These are phyloP conservation scores for Azolla pinnata DNA, from an alignment of 75 land plant species.

Conservation along the genomic window DNA sequence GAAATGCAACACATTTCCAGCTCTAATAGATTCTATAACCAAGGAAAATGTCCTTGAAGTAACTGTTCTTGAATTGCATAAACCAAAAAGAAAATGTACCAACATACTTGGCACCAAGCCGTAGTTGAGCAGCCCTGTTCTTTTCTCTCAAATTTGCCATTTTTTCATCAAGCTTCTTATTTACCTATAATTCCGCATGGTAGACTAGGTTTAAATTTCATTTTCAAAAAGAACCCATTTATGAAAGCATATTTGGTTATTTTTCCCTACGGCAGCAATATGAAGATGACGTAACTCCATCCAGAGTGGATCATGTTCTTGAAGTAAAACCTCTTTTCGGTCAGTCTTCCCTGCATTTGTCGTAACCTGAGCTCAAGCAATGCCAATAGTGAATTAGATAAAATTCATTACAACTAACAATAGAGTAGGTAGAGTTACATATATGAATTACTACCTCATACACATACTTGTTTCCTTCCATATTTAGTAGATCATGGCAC, in stretches of 20 bases:
- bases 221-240: background rate
- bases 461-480: slow-evolving; percentile 89
- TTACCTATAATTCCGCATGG: slow-evolving; percentile 62
- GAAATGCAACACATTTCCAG: no score
- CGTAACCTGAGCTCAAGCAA: slow-evolving; percentile 39
- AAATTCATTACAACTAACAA: background rate
- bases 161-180: slow-evolving; percentile 66
- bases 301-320: slow-evolving; percentile 99
- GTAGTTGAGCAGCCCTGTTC: slow-evolving; percentile 97
- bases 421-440: background rate
- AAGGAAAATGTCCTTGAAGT: no score
- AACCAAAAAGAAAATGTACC: no score
- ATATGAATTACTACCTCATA: slow-evolving; percentile 50
- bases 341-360: slow-evolving; percentile 52
- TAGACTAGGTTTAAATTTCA: no score
- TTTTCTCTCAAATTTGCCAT: slow-evolving; percentile 78
- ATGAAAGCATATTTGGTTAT: background rate
- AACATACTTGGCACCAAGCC: slow-evolving; percentile 46
- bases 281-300: slow-evolving; percentile 88
- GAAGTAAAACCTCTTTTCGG: slow-evolving; percentile 90
- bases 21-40: no score
- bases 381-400: background rate
- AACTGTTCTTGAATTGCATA: no score
- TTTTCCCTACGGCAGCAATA: slow-evolving; percentile 76
- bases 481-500: slow-evolving; percentile 87